Conservation (phyloP, 352 stramenopile species). For the Plasmopara muralis region DNA sequence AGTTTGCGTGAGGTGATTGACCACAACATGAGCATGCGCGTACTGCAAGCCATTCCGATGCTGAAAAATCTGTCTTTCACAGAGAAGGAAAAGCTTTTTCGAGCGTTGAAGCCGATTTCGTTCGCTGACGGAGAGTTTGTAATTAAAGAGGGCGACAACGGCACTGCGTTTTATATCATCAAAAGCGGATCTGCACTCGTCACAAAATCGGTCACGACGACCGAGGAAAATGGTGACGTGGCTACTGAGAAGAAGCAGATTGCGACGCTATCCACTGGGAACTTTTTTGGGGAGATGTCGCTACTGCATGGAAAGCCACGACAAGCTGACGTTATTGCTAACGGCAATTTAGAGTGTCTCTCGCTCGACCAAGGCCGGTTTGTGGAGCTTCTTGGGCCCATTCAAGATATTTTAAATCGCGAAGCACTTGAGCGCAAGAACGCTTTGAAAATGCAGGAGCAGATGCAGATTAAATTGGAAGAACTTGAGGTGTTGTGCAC, state of each 20-base stretch:
- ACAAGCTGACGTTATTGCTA: slow-evolving; percentile 65
- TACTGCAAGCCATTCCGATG: slow-evolving; percentile 67
- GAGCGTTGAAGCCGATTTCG: slow-evolving; percentile 36
- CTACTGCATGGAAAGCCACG: slow-evolving; percentile 52
- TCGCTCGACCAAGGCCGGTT: slow-evolving; percentile 85
- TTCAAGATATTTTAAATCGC: slow-evolving; percentile 62
- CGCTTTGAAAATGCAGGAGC: slow-evolving; percentile 25
- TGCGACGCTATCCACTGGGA: slow-evolving; percentile 46
- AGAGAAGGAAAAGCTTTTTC: slow-evolving; percentile 62
- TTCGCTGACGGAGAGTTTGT: slow-evolving; percentile 56
- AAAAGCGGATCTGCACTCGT: slow-evolving; percentile 60
- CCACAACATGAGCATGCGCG: slow-evolving; percentile 77
- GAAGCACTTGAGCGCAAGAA: slow-evolving; percentile 52
- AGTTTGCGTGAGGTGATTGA: slow-evolving; percentile 89
- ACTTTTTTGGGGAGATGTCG: slow-evolving; percentile 72
- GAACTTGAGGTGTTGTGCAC: slow-evolving; percentile 83
- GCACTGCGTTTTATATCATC: slow-evolving; percentile 78
- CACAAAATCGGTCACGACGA: slow-evolving; percentile 33
- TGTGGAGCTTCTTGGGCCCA: slow-evolving; percentile 73
- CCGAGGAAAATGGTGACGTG: slow-evolving; percentile 16
- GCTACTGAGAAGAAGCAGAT: slow-evolving; percentile 31
- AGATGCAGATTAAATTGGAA: slow-evolving; percentile 43
- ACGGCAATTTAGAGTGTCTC: slow-evolving; percentile 77
- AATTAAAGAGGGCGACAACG: slow-evolving; percentile 61
- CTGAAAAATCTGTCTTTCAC: slow-evolving; percentile 55